Conservation (phyloP, 2,329 filamentous ascomycete species). For the Aspergillus nomiae region DNA sequence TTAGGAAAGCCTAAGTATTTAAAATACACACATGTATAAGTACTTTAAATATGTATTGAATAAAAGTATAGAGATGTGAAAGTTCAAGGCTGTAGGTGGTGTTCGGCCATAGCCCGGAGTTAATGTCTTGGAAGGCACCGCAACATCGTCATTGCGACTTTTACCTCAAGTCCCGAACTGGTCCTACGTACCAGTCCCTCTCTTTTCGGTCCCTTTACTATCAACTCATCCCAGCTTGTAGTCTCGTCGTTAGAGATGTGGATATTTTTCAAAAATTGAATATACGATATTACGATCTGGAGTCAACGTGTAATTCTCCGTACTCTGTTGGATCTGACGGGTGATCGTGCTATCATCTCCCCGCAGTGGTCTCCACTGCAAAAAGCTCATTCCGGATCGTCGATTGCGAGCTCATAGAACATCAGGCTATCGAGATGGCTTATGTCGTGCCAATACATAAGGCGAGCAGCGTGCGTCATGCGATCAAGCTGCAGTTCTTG, state of each 20-base stretch:
- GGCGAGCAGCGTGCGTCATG: conserved; percentile 88
- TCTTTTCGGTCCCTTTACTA: background rate
- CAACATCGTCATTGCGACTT: conserved; percentile 16
- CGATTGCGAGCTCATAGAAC: background rate
- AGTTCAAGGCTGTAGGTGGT: background rate
- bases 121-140: conserved; percentile 9
- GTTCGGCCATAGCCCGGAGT: conserved; percentile 17
- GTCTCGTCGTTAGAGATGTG: background rate
- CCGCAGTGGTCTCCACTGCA: conserved; percentile 6
- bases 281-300: background rate
- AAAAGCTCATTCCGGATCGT: conserved; percentile 3
- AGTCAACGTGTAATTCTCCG: background rate
- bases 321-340: background rate
- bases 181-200: background rate
- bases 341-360: background rate
- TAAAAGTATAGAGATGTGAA: background rate
- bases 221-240: background rate
- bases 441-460: conserved; percentile 93
- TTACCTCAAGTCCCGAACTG: background rate
- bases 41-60: background rate
- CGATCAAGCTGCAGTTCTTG: conserved; percentile 76
- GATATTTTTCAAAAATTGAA: background rate
- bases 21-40: background rate
- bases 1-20: background rate
- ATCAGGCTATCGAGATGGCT: conserved; percentile 64